A percentile compares a stretch with the other conserved stretches of the same genome.
These are phyloP conservation scores for Trebouxia gelatinosa DNA, from an alignment of 163 green algal species.

Conservation along the genomic window DNA sequence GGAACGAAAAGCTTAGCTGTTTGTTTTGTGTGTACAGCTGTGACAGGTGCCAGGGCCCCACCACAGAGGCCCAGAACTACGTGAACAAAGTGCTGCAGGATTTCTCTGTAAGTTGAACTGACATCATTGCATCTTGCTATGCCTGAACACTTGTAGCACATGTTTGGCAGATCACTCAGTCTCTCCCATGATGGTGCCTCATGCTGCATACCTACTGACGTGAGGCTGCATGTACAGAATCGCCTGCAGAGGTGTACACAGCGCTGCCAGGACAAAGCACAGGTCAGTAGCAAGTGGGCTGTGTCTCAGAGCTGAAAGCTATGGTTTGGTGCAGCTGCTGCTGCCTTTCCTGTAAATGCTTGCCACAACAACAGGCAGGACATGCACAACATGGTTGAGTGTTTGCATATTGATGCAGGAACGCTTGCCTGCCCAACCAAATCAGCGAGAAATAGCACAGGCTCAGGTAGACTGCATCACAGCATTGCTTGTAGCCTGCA, in stretches of 20 bases:
- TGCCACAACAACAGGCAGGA: not conserved
- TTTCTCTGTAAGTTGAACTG: slow-evolving; percentile 11
- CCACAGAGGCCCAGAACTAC: not conserved
- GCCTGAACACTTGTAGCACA: not conserved
- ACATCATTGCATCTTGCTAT: too few species aligned
- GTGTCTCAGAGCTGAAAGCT: too few species aligned
- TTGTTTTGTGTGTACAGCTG: not conserved
- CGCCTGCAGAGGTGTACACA: slow-evolving; percentile 20
- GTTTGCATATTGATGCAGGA: not conserved
- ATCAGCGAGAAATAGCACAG: not conserved
- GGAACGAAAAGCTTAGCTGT: too few species aligned
- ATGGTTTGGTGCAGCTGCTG: not conserved
- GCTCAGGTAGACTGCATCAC: slow-evolving; percentile 8
- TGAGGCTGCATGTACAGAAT: not conserved
- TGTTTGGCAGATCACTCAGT: not conserved
- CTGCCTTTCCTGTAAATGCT: not conserved
- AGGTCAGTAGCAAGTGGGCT: not conserved
- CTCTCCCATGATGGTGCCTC: not conserved
- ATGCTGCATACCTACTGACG: not conserved
- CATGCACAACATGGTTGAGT: not conserved
- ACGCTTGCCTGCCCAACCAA: not conserved
- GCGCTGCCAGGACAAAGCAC: slow-evolving; percentile 18
- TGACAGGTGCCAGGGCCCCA: slow-evolving; percentile 8
- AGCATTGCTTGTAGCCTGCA: too few species aligned
- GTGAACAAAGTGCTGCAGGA: slow-evolving; percentile 17